These are phyloP conservation scores for Carallia pectinifolia DNA, from an alignment of 345 rosid species.

Conservation along the genomic window DNA sequence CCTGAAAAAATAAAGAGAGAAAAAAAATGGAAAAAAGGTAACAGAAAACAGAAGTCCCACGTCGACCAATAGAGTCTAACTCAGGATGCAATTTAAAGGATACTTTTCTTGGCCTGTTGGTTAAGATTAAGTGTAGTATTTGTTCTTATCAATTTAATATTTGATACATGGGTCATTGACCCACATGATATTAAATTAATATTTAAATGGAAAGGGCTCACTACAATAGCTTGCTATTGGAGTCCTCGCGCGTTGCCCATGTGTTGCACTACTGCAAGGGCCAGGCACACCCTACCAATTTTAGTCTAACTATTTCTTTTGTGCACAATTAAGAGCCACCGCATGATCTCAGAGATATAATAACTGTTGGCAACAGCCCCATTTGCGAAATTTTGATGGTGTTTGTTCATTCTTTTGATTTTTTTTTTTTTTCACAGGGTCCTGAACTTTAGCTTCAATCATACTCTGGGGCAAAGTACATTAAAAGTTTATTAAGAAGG, in stretches of 20 bases:
- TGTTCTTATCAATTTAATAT: constrained; percentile 65
- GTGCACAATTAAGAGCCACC: no score
- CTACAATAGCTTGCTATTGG: not conserved
- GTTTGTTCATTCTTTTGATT: no score
- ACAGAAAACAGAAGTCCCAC: not conserved
- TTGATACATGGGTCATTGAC: constrained; percentile 43
- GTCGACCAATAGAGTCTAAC: not conserved
- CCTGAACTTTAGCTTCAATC: no score
- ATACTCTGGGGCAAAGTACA: no score
- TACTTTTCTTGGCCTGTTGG: constrained; percentile 72
- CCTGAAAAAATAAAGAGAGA: not conserved
- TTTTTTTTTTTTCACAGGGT: no score
- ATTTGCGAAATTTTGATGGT: no score
- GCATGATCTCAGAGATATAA: no score
- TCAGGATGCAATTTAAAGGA: not conserved
- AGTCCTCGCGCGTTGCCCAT: not conserved
- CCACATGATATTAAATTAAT: constrained; percentile 17
- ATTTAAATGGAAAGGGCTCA: no score
- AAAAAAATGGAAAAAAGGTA: not conserved
- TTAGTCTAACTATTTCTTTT: no score
- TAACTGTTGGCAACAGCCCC: no score
- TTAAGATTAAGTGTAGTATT: constrained; percentile 69
- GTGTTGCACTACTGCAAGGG: constrained; percentile 12
- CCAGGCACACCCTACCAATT: not conserved
- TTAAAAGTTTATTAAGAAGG: no score